Conservation (phyloP, 1,139 yeast species). For the Geotrichum australiense region DNA sequence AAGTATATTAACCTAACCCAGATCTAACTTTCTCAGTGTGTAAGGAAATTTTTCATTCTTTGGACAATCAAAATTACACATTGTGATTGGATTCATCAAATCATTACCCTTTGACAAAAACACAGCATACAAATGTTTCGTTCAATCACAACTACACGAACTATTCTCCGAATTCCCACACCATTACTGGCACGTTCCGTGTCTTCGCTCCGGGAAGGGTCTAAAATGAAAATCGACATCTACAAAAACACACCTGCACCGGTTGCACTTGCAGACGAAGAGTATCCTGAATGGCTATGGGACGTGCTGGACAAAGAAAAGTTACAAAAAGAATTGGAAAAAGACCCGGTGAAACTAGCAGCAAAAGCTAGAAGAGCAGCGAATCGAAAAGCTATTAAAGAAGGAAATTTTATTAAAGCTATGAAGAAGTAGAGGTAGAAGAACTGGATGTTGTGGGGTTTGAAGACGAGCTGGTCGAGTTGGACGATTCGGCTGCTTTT, state of each 20-base stretch:
- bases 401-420: slow-evolving; percentile 54
- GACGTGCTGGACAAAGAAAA: slow-evolving; percentile 60
- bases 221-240: slow-evolving; percentile 68
- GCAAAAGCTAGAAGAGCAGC: slow-evolving; percentile 59
- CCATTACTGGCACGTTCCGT: not conserved
- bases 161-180: not conserved
- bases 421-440: slow-evolving; percentile 30
- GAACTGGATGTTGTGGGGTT: too few species aligned
- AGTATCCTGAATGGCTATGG: slow-evolving; percentile 97
- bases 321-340: slow-evolving; percentile 46
- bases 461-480: too few species aligned
- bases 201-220: slow-evolving; percentile 59
- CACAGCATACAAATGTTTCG: too few species aligned
- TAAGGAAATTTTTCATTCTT: too few species aligned
- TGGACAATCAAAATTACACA: too few species aligned
- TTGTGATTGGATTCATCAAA: too few species aligned
- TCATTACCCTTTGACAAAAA: not conserved
- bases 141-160: slow-evolving; percentile 1
- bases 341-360: slow-evolving; percentile 61
- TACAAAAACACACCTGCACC: slow-evolving; percentile 79
- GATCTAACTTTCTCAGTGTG: too few species aligned
- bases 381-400: slow-evolving; percentile 66
- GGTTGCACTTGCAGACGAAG: slow-evolving; percentile 79
- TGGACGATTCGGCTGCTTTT: too few species aligned
- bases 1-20: too few species aligned